Percentiles rank a stretch among this genome's conserved stretches.
These are phyloP conservation scores for Aspergillus viridinutans DNA, from an alignment of 2,329 filamentous ascomycete genomes.

Conservation along the genomic window DNA sequence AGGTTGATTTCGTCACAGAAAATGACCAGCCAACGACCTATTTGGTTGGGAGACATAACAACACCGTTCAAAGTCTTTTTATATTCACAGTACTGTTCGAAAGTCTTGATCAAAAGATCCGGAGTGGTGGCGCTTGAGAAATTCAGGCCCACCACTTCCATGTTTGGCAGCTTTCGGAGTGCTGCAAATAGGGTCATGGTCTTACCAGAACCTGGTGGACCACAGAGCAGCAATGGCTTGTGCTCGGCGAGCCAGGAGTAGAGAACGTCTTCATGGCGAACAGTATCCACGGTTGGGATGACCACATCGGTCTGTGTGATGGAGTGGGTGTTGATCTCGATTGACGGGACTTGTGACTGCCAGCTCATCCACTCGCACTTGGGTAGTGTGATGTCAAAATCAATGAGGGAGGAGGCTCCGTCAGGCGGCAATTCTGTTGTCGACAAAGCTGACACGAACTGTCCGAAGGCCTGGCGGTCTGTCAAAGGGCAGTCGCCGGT, in stretches of 20 bases:
- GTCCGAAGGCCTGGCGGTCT: constrained; percentile 86
- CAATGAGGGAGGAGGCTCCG: constrained; percentile 77
- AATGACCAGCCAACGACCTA: constrained; percentile 94
- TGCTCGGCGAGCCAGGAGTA: constrained; percentile 99
- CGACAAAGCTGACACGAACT: constrained; percentile 74
- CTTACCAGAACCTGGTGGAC: constrained; percentile 96
- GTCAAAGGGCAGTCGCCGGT: constrained; percentile 87
- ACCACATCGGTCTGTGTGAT: constrained; percentile 97
- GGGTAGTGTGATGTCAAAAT: constrained; percentile 87
- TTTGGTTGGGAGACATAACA: constrained; percentile 90
- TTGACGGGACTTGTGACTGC: constrained; percentile 89
- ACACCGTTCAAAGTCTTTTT: constrained; percentile 97
- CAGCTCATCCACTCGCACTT: constrained; percentile 85
- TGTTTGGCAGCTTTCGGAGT: constrained; percentile 91
- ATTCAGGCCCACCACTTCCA: constrained; percentile 98
- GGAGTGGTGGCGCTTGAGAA: constrained; percentile 98
- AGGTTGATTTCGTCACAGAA: constrained; percentile 99
- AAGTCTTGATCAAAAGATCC: constrained; percentile 96
- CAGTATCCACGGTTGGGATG: constrained; percentile 94
- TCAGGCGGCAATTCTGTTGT: constrained; percentile 81
- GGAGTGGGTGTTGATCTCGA: constrained; percentile 98
- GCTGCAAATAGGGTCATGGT: constrained; percentile 99
- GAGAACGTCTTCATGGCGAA: constrained; percentile 96
- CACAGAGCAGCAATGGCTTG: constrained; percentile 92
- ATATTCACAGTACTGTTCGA: constrained; percentile 99